These are phyloP conservation scores for Podila epicladia DNA, from an alignment of 192 early-diverging fungal genomes.

Conservation along the genomic window DNA sequence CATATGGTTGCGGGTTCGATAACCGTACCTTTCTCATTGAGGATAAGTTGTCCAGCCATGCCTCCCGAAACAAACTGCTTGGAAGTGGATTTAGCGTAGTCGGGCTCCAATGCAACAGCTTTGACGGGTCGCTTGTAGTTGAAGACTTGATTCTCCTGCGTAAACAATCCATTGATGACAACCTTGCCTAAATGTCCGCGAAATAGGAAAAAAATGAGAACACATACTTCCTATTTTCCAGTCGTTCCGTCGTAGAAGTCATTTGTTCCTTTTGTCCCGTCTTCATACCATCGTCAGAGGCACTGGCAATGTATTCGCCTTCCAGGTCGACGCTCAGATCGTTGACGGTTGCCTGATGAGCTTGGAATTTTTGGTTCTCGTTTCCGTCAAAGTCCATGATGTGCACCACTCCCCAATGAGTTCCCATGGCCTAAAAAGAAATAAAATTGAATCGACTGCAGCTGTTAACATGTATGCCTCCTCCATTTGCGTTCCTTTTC, in stretches of 20 bases:
- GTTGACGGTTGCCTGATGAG: slow-evolving; percentile 89
- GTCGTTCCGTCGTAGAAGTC: not conserved
- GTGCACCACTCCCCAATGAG: slow-evolving; percentile 90
- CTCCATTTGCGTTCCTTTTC: not conserved
- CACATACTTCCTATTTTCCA: no score
- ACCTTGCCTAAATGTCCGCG: slow-evolving; percentile 72
- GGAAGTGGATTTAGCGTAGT: slow-evolving; percentile 78
- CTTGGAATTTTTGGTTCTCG: slow-evolving; percentile 83
- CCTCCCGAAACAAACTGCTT: slow-evolving; percentile 92
- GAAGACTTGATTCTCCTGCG: slow-evolving; percentile 71
- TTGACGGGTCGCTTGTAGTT: slow-evolving; percentile 91
- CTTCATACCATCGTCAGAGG: slow-evolving; percentile 88
- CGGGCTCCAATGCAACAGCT: slow-evolving; percentile 89
- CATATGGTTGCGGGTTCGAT: not conserved
- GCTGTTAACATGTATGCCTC: not conserved
- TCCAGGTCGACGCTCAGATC: slow-evolving; percentile 85
- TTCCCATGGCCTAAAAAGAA: slow-evolving; percentile 75
- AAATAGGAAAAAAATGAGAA: no score
- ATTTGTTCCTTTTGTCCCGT: slow-evolving; percentile 2
- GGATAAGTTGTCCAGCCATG: slow-evolving; percentile 83
- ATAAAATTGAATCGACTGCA: not conserved
- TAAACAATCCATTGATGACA: slow-evolving; percentile 85
- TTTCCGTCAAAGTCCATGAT: slow-evolving; percentile 95
- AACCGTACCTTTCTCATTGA: slow-evolving; percentile 81
- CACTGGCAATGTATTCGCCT: slow-evolving; percentile 92